Evolutionary conservation across 306 rosid species (phyloP), one percentile per base, ranked within the genome.

Genomic region (Macrotyloma uniflorum): DNA sequence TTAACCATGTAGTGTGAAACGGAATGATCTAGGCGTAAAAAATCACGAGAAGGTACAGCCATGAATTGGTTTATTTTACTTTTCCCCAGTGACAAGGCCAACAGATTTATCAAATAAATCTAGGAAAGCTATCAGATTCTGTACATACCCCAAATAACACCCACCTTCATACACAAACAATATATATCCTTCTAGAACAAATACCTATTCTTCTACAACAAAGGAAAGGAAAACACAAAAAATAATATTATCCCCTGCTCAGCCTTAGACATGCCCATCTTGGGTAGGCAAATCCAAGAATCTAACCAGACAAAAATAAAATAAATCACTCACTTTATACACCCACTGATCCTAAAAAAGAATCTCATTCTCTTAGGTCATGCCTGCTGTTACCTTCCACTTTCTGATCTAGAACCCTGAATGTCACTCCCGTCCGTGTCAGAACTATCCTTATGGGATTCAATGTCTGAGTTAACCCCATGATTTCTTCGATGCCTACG

Each of bases 351-450:
- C 77, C 81, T 82, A 26, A 14, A 63, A 77, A 75, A 47, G 78
- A 85, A 80, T 75, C 76, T 13, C 81, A 30, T 55, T 9, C 57
- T 74, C 70, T 76, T 74, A 38, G 45, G 54, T 85, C 81, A 85
- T 43, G 79, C 53, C 55, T 76, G 85, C 53, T 73, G 86, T 80
- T 86, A 83, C 67, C 76, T 82, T 84, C 84, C 79, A 74, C 84
- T 82, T 16, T 82, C 88, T 50, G 94, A 88, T 83, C 85, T 64
- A 42, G 82, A 85, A 72, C 71, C 86, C 1, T 85, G 90, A 65
- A 87, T 75, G 28, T 89, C 96, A 70, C 93, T 91, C 72, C 47
- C 66, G 20, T 91, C 94, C 2, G 97, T 88, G 51, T 90, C 93
- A 22, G 94, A 89, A 67, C 12, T 45, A 38, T 86, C 93, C 82